These are phyloP conservation scores for Agaricus blazei DNA, from an alignment of 768 basidiomycete species.

Conservation along the genomic window DNA sequence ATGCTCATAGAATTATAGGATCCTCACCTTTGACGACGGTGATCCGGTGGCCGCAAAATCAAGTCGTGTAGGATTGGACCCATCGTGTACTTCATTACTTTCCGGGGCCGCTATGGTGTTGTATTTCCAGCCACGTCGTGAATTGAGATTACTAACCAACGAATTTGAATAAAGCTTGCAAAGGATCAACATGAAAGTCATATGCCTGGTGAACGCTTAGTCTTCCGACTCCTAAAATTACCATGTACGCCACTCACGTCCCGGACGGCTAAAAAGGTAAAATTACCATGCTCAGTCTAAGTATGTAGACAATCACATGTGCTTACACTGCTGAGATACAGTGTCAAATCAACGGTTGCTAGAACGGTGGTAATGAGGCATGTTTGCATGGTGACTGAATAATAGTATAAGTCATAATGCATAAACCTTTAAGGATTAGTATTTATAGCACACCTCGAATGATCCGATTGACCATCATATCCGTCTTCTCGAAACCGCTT, in stretches of 20 bases:
- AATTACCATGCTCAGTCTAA: background rate
- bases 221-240: background rate
- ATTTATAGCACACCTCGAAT: conserved; percentile 27
- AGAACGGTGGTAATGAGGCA: conserved; percentile 29
- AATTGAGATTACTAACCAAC: conserved; percentile 34
- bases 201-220: conserved; percentile 21
- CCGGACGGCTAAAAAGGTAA: conserved; percentile 9
- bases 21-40: too few relatives aligned
- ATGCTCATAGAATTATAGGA: too few relatives aligned
- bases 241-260: conserved; percentile 1
- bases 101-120: background rate
- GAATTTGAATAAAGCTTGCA: conserved; percentile 38
- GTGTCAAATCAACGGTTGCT: conserved; percentile 26
- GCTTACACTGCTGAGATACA: conserved; percentile 24
- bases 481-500: conserved; percentile 36
- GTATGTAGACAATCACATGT: too few relatives aligned
- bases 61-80: too few relatives aligned
- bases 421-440: too few relatives aligned
- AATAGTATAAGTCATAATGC: background rate
- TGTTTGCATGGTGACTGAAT: conserved; percentile 31
- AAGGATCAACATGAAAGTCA: conserved; percentile 31
- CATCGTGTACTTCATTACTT: too few relatives aligned
- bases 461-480: conserved; percentile 36
- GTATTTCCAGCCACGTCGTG: conserved; percentile 8
- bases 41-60: too few relatives aligned